Percentiles rank a stretch among this genome's conserved stretches.
phyloP scores from a whole-genome alignment of 1,284 basidiomycete genomes.

The Chalciporus sp. region DNA sequence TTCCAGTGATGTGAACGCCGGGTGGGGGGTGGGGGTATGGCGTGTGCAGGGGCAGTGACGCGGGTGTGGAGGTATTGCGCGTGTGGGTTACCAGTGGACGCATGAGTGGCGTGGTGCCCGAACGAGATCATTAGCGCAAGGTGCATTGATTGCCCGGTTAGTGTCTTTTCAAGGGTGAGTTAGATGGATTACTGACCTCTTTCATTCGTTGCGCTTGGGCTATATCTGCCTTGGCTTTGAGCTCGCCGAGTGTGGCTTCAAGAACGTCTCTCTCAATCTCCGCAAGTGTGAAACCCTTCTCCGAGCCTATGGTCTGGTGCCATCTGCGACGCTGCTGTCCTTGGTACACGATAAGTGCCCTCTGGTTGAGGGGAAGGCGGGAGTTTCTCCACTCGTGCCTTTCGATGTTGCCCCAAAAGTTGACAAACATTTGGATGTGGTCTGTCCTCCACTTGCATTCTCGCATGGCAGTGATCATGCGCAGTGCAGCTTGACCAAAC shows the following conservation, averaged over 20 bases:
- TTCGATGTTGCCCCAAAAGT: neutral
- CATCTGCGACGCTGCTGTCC: neutral
- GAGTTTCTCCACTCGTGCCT: neutral
- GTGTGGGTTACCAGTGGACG: too few species aligned
- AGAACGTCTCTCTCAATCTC: neutral
- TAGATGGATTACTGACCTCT: too few species aligned
- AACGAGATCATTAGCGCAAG: too few species aligned
- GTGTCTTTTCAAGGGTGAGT: too few species aligned
- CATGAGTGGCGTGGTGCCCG: too few species aligned
- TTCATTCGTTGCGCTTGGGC: too few species aligned
- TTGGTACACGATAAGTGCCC: neutral
- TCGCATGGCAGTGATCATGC: neutral
- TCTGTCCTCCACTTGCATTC: neutral
- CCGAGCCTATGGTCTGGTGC: neutral
- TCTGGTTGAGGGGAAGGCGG: neutral
- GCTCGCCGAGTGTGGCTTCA: neutral
- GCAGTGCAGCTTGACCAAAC: neutral
- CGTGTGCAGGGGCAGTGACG: too few species aligned
- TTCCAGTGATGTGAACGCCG: too few species aligned
- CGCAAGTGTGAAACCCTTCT: neutral
- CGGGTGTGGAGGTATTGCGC: too few species aligned
- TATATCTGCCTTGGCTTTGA: too few species aligned
- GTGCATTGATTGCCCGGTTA: too few species aligned
- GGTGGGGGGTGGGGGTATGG: too few species aligned
- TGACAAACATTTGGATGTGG: neutral